Percentiles rank a stretch among this genome's conserved stretches.
Evolutionary conservation across 2,329 filamentous ascomycete species (phyloP).

Genomic region (Penicillium brevicompactum): DNA sequence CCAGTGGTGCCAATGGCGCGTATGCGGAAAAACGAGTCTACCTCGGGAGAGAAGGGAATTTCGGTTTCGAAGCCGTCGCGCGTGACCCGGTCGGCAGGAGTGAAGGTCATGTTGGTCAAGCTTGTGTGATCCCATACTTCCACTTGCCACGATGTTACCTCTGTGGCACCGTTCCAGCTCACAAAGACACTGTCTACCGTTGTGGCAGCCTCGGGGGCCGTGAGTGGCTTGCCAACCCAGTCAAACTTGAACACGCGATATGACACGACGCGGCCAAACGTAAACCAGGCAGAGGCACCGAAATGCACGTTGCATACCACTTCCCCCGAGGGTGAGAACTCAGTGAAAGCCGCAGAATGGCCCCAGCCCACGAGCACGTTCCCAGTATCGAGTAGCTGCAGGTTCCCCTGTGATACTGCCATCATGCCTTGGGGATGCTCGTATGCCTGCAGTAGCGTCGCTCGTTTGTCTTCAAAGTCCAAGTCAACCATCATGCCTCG

Average conservation of each 20-base stretch:
- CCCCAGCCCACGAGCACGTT: conserved; percentile 57
- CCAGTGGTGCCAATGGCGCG: conserved; percentile 22
- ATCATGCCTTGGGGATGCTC: conserved; percentile 21
- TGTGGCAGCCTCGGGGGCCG: conserved; percentile 29
- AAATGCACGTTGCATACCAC: conserved; percentile 33
- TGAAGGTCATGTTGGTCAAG: conserved; percentile 18
- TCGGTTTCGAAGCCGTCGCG: conserved; percentile 27
- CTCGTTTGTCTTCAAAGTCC: conserved; percentile 9
- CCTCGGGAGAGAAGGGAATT: conserved; percentile 9
- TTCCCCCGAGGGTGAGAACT: conserved; percentile 38
- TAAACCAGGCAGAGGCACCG: conserved; percentile 50
- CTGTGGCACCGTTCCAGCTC: conserved; percentile 43
- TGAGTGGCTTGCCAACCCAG: conserved; percentile 55
- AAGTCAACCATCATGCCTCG: conserved; percentile 20
- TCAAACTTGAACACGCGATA: conserved; percentile 58
- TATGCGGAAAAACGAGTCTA: conserved; percentile 22
- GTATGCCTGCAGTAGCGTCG: conserved; percentile 15
- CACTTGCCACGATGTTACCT: conserved; percentile 32
- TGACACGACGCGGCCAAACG: conserved; percentile 53
- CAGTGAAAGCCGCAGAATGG: conserved; percentile 53
- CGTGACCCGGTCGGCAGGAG: conserved; percentile 11
- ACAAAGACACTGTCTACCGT: conserved; percentile 24
- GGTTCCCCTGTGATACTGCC: conserved; percentile 22
- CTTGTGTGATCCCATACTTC: conserved; percentile 22
- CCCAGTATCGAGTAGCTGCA: conserved; percentile 31